Conservation (phyloP, 2,329 filamentous ascomycete genomes). For the Aspergillus hiratsukae region DNA sequence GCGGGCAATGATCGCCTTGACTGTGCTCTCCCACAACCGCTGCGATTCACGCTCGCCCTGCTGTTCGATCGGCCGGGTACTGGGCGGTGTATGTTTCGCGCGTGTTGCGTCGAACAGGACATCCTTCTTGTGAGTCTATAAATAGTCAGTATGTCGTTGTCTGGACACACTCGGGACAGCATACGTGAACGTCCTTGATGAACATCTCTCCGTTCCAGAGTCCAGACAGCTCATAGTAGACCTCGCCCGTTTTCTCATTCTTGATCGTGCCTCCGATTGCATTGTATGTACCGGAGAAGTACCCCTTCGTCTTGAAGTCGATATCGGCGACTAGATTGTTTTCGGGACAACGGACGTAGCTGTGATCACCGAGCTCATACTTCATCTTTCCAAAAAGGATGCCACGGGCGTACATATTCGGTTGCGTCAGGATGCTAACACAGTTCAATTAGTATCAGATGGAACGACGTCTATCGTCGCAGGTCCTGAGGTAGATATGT, state of each 20-base stretch:
- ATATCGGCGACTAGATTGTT: conserved; percentile 81
- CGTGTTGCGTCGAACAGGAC: conserved; percentile 82
- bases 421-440: conserved; percentile 80
- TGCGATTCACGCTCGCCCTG: conserved; percentile 90
- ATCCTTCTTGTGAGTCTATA: conserved; percentile 79
- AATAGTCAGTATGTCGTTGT: conserved; percentile 5
- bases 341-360: conserved; percentile 86
- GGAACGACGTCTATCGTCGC: neutral
- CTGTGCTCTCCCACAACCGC: conserved; percentile 76
- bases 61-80: conserved; percentile 72
- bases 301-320: conserved; percentile 98
- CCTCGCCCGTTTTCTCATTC: conserved; percentile 78
- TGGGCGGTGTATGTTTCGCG: conserved; percentile 70
- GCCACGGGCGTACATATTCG: conserved; percentile 97
- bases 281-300: conserved; percentile 94
- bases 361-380: conserved; percentile 96
- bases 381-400: conserved; percentile 99
- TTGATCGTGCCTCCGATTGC: conserved; percentile 89
- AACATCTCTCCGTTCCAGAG: conserved; percentile 94
- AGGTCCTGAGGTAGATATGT: neutral
- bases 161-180: neutral
- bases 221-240: conserved; percentile 86
- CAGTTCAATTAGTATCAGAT: neutral
- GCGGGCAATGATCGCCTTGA: conserved; percentile 72
- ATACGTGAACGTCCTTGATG: conserved; percentile 70